phyloP scores from a whole-genome alignment of 108 stramenopile species.

The Nitzschia sp. region DNA sequence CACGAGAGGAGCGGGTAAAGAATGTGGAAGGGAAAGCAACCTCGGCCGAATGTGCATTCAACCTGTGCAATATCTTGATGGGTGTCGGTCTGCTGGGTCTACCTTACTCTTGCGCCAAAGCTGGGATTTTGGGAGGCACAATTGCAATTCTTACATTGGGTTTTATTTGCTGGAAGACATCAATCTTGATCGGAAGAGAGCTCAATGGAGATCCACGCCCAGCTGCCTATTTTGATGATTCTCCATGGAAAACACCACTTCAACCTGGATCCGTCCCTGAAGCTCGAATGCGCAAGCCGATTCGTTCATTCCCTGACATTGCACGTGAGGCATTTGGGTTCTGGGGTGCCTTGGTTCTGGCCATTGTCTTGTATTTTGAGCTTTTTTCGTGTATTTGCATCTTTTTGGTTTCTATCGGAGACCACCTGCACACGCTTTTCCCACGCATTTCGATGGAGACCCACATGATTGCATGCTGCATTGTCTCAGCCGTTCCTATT shows the following conservation, averaged over 20 bases:
- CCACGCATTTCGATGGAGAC: conserved; percentile 46
- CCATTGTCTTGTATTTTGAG: conserved; percentile 75
- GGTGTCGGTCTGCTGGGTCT: conserved; percentile 78
- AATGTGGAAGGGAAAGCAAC: conserved; percentile 50
- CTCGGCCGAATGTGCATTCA: conserved; percentile 64
- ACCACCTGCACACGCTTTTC: conserved; percentile 68
- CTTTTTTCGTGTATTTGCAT: conserved; percentile 80
- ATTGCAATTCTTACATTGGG: conserved; percentile 48
- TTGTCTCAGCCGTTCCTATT: conserved; percentile 59
- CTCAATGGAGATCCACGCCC: conserved; percentile 81
- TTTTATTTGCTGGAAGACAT: conserved; percentile 60
- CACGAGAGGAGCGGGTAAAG: conserved; percentile 14
- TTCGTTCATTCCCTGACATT: conserved; percentile 71
- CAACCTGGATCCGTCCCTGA: conserved; percentile 38
- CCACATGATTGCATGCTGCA: conserved; percentile 58
- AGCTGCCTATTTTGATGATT: conserved; percentile 51
- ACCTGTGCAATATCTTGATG: conserved; percentile 83
- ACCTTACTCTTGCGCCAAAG: conserved; percentile 61
- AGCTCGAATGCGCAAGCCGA: conserved; percentile 62
- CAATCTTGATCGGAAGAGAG: conserved; percentile 72
- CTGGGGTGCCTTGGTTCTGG: conserved; percentile 53
- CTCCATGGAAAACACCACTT: conserved; percentile 46
- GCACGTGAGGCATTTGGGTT: conserved; percentile 76
- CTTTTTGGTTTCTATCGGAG: conserved; percentile 75
- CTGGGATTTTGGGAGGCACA: conserved; percentile 67